phyloP scores from a whole-genome alignment of 306 rosid genomes.

The Psophocarpus tetragonolobus region DNA sequence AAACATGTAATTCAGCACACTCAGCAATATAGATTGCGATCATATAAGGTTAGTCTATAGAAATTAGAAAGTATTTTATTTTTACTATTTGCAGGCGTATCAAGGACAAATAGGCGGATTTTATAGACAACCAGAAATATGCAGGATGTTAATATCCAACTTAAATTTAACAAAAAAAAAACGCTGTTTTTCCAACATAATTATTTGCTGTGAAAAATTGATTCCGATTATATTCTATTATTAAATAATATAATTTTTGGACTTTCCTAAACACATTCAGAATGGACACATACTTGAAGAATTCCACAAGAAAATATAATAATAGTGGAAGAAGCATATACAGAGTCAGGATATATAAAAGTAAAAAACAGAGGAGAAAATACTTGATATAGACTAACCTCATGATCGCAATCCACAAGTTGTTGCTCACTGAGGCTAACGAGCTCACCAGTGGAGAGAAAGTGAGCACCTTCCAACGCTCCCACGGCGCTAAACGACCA shows the following conservation, averaged over 20 bases:
- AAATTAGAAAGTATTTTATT: no score
- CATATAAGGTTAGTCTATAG: no score
- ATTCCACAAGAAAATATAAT: not conserved
- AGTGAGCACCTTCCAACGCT: conserved; percentile 86
- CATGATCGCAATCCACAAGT: conserved; percentile 91
- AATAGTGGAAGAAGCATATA: not conserved
- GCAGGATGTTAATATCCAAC: no score
- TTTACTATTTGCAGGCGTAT: not conserved
- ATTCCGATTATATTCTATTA: no score
- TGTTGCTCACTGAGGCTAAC: conserved; percentile 80
- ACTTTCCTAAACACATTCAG: no score
- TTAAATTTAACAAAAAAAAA: no score
- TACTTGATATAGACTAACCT: conserved; percentile 48
- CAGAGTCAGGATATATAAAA: not conserved
- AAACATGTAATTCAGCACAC: not conserved
- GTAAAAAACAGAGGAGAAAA: not conserved
- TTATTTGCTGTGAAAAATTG: no score
- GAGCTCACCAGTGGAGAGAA: conserved; percentile 62
- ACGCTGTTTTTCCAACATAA: no score
- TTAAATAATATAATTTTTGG: no score
- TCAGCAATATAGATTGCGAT: no score
- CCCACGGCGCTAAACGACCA: conserved; percentile 84
- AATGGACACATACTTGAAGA: not conserved
- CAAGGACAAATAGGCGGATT: not conserved
- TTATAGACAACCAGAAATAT: not conserved